Evolutionary conservation across 1,284 basidiomycete species (phyloP).

Genomic region (Porogramme epimiltina): DNA sequence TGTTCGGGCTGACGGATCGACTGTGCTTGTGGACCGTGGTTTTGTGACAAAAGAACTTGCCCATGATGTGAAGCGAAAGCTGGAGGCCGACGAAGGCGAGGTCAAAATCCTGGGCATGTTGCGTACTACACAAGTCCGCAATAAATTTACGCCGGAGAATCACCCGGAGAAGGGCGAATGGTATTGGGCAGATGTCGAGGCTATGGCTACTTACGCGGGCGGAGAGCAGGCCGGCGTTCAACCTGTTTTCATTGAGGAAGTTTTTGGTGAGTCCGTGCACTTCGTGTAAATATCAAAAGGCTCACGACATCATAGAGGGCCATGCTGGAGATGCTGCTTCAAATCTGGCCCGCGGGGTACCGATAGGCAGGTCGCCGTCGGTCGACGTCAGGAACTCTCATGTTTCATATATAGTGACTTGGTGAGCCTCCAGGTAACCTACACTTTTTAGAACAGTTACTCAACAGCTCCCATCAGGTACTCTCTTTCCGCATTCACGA

Average conservation of each 20-base stretch:
- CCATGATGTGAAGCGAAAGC: constrained; percentile 34
- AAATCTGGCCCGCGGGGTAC: constrained; percentile 74
- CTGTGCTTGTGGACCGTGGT: constrained; percentile 90
- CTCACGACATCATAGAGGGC: constrained; percentile 60
- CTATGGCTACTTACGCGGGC: constrained; percentile 83
- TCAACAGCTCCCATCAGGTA: constrained; percentile 49
- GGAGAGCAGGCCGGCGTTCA: constrained; percentile 72
- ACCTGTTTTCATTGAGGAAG: constrained; percentile 85
- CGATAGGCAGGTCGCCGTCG: constrained; percentile 82
- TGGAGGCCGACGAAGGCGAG: constrained; percentile 47
- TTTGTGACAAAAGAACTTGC: constrained; percentile 77
- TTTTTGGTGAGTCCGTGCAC: constrained; percentile 65
- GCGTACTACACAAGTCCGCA: constrained; percentile 67
- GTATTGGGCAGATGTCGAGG: constrained; percentile 89
- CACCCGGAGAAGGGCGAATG: constrained; percentile 80
- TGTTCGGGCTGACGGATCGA: constrained; percentile 71
- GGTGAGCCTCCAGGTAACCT: constrained; percentile 50
- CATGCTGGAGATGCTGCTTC: constrained; percentile 70
- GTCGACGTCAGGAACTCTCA: constrained; percentile 95
- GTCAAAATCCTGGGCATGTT: constrained; percentile 78
- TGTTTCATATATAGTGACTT: constrained; percentile 94
- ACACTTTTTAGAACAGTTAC: background rate
- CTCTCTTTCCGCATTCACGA: constrained; percentile 68
- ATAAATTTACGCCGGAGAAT: constrained; percentile 89
- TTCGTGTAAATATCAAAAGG: constrained; percentile 1